These are phyloP conservation scores for Xylaria hypoxylon DNA, from an alignment of 2,329 filamentous ascomycete genomes.

Conservation along the genomic window DNA sequence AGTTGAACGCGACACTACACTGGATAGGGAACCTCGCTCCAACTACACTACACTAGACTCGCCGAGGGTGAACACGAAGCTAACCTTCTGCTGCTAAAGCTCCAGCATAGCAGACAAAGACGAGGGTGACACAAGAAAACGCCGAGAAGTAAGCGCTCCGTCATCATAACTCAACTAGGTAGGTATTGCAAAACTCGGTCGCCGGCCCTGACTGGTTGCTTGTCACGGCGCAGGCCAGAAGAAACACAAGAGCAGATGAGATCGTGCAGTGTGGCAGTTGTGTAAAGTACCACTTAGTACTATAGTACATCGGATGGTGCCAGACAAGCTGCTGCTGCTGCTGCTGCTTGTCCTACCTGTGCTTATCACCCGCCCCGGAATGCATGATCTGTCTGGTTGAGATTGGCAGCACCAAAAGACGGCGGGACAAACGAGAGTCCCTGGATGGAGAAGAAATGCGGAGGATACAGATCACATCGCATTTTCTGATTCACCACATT, in stretches of 20 bases:
- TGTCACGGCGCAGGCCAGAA: conserved; percentile 15
- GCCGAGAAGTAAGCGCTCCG: conserved; percentile 39
- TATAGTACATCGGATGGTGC: conserved; percentile 35
- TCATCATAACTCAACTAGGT: conserved; percentile 33
- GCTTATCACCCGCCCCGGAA: conserved; percentile 38
- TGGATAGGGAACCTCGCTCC: conserved; percentile 34
- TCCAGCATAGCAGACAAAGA: conserved; percentile 12
- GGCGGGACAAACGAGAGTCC: conserved; percentile 38
- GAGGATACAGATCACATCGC: conserved; percentile 46
- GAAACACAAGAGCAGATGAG: conserved; percentile 35
- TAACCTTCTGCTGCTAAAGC: conserved; percentile 12
- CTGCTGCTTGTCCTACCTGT: conserved; percentile 27
- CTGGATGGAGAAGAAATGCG: conserved; percentile 41
- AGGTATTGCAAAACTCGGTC: conserved; percentile 35
- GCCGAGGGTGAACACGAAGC: conserved; percentile 32
- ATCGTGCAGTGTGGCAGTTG: conserved; percentile 37
- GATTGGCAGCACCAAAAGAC: conserved; percentile 25
- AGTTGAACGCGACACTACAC: conserved; percentile 23
- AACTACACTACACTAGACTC: conserved; percentile 31
- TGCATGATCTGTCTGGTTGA: conserved; percentile 39
- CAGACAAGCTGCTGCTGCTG: conserved; percentile 36
- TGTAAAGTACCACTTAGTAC: conserved; percentile 33
- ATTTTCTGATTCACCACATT: conserved; percentile 48
- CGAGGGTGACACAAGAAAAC: conserved; percentile 29
- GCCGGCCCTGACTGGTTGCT: conserved; percentile 30